Percentiles rank a stretch among this genome's conserved stretches.
Conservation (phyloP, 2,329 filamentous ascomycete genomes). For the Pyrenochaeta sp. region DNA sequence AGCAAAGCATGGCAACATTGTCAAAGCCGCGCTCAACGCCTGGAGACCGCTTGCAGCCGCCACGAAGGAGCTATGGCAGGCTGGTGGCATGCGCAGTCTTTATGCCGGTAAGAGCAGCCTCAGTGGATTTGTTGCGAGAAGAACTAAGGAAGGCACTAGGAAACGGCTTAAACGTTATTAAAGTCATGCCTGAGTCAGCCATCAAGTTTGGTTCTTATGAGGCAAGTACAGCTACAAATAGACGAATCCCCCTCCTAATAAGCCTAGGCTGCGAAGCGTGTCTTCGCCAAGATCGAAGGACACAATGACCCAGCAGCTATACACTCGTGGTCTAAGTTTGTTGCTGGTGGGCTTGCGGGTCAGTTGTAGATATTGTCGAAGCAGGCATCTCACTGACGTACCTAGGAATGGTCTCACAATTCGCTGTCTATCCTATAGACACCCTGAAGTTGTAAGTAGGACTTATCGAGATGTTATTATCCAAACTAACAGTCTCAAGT, state of each 20-base stretch:
- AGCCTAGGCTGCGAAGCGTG: constrained; percentile 78
- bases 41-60: constrained; percentile 76
- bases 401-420: constrained; percentile 86
- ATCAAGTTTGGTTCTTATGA: constrained; percentile 99
- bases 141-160: constrained; percentile 61
- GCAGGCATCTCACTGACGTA: constrained; percentile 4
- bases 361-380: background rate
- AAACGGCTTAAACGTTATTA: constrained; percentile 94
- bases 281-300: constrained; percentile 85
- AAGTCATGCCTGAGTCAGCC: constrained; percentile 98
- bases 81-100: constrained; percentile 86
- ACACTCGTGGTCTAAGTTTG: constrained; percentile 84
- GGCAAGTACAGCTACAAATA: constrained; percentile 50
- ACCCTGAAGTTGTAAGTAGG: constrained; percentile 73
- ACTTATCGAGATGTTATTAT: no score
- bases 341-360: constrained; percentile 85
- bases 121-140: background rate
- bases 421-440: constrained; percentile 93
- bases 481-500: constrained; percentile 46
- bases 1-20: constrained; percentile 73
- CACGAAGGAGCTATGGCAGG: constrained; percentile 79
- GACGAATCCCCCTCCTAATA: constrained; percentile 16
- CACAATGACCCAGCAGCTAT: constrained; percentile 83
- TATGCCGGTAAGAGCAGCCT: constrained; percentile 77
- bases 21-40: constrained; percentile 71